Conservation (phyloP, 305 asterid genomes). For the Fraxinus velutina region DNA sequence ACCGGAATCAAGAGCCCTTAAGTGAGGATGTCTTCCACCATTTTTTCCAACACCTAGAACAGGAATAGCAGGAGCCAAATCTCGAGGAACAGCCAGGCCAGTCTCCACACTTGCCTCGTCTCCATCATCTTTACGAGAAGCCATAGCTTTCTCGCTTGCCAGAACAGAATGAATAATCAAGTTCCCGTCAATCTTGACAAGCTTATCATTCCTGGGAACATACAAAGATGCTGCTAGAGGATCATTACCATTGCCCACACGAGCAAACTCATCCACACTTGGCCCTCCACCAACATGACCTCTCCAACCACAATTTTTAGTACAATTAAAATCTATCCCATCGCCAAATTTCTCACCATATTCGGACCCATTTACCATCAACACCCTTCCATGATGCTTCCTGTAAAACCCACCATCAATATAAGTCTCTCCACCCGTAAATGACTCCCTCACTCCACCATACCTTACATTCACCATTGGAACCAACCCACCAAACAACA, state of each 20-base stretch:
- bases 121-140: slow-evolving; percentile 36
- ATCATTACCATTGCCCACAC: slow-evolving; percentile 51
- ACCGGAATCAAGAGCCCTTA: slow-evolving; percentile 62
- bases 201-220: slow-evolving; percentile 91
- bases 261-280: slow-evolving; percentile 40
- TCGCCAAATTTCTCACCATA: slow-evolving; percentile 35
- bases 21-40: slow-evolving; percentile 57
- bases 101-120: slow-evolving; percentile 49
- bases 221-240: slow-evolving; percentile 80
- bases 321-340: not conserved
- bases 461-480: slow-evolving; percentile 74
- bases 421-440: slow-evolving; percentile 39
- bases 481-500: slow-evolving; percentile 79
- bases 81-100: slow-evolving; percentile 62
- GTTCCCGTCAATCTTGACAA: slow-evolving; percentile 90
- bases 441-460: slow-evolving; percentile 57
- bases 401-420: slow-evolving; percentile 35
- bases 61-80: slow-evolving; percentile 54
- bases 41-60: slow-evolving; percentile 41
- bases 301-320: not conserved
- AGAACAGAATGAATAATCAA: slow-evolving; percentile 81
- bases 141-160: slow-evolving; percentile 94
- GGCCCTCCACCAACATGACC: slow-evolving; percentile 35
- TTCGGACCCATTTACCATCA: slow-evolving; percentile 52
- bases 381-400: slow-evolving; percentile 61